Base-by-base conservation (phyloP, 805 yeast species). In the Sugiyamaella floridensis region DNA sequence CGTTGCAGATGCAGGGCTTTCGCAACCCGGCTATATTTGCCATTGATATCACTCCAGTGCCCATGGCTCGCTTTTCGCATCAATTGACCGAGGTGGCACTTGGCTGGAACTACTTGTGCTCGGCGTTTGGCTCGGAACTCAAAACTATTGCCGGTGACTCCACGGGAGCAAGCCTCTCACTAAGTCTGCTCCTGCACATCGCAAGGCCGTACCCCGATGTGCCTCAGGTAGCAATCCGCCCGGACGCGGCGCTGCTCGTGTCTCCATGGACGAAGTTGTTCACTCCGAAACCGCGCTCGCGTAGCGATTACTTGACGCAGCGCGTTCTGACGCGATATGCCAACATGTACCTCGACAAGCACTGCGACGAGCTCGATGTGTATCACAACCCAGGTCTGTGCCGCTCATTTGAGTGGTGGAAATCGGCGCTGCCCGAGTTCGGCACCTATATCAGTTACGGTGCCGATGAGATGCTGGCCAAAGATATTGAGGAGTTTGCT, bases 1-100 rank as follows among this genome's bases (percentile, higher is more conserved):
- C 74, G 16, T 64, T 79, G 34, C 67, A 72, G 26, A 64, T 73
- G 48, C 79, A 76, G 57, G 83, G 83, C 1, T 78, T 79, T 57
- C 53, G 61, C 20, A 76, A 73, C 55, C 83, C 83, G 0, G 73
- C 70, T 3, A 65, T 75, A 2, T 73, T 73, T 42, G 66, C 76
- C 7, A 63, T 72, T 18, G 70, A 74, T 22, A 63, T 64, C 32
- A 46, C 56, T 18, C 55, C 60, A 18, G 53, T 47, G 43, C 47
- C 55, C 19, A 44, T 43, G 7, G 60, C 50, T 2, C 44, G 37
- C 10, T 66, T 65, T 50, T 59, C 66, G 0, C 57, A 61, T 2
- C 75, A 69, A 20, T 51, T 72, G 40, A 41, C 48, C 5, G 53
- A 60, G 11, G 62, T 68, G 1, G 46, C 65, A 2, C 53, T 51